Conservation (phyloP, 169 alveolate genomes). For the Amoebophrya sp. region DNA sequence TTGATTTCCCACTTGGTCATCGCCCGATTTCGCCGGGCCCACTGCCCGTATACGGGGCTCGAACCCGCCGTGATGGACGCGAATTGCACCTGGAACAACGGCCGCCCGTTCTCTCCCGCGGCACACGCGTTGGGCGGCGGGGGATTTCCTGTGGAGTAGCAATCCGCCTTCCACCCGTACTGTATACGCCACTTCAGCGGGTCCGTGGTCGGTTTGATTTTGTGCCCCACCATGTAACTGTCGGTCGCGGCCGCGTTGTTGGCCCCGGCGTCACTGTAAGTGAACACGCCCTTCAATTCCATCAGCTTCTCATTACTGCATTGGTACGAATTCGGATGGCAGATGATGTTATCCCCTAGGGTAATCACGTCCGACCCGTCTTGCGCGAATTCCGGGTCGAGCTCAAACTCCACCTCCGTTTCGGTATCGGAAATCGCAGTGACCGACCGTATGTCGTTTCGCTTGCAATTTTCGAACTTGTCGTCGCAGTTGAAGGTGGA, state of each 20-base stretch:
- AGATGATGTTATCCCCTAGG: background rate
- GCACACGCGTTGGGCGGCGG: background rate
- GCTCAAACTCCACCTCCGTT: background rate
- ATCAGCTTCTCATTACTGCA: background rate
- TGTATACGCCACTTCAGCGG: background rate
- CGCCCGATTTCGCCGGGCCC: slow-evolving; percentile 23
- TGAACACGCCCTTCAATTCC: background rate
- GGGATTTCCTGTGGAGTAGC: background rate
- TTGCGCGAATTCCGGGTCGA: background rate
- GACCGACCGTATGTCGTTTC: background rate
- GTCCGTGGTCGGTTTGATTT: background rate
- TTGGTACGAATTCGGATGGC: background rate
- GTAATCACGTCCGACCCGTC: background rate
- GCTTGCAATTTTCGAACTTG: background rate
- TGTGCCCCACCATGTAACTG: background rate
- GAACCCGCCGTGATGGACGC: background rate
- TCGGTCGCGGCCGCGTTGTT: background rate
- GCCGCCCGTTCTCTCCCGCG: background rate
- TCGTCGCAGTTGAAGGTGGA: background rate
- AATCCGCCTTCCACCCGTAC: background rate
- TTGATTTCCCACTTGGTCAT: slow-evolving; percentile 6
- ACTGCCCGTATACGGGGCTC: background rate
- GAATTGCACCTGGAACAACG: background rate
- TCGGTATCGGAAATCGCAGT: background rate
- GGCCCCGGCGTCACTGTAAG: background rate